phyloP scores from a whole-genome alignment of 441 rosid species.

The Daphne laureola region DNA sequence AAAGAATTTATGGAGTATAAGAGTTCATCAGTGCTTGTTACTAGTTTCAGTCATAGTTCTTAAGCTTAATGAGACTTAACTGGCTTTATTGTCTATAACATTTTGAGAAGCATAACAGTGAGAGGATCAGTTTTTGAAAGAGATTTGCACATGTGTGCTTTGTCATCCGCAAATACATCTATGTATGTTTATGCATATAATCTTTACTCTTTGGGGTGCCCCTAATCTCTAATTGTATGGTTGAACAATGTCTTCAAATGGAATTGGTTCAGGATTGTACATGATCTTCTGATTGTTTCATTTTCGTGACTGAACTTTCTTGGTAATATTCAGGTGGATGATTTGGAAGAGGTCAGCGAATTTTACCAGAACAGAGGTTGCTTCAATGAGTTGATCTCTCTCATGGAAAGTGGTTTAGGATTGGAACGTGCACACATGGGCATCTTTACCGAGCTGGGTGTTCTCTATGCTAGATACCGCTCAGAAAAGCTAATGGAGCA shows the following conservation, averaged over 20 bases:
- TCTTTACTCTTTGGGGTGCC: no score
- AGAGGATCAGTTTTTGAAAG: no score
- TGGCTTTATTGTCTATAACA: no score
- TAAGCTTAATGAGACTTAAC: neutral
- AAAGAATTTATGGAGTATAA: neutral
- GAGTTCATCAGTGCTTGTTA: neutral
- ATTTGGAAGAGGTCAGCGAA: slow-evolving; percentile 68
- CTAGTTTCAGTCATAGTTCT: neutral
- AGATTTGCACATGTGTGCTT: no score
- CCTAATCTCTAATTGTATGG: no score
- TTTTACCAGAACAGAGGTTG: slow-evolving; percentile 69
- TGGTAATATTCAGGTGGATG: slow-evolving; percentile 47
- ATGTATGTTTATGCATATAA: no score
- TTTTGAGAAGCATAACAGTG: no score
- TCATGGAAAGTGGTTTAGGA: slow-evolving; percentile 75
- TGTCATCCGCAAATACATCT: no score
- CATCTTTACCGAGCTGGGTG: slow-evolving; percentile 71
- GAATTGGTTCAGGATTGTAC: neutral
- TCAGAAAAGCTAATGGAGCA: slow-evolving; percentile 74
- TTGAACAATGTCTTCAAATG: no score
- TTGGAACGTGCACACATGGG: slow-evolving; percentile 85
- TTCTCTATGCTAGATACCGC: slow-evolving; percentile 69
- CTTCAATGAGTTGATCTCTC: slow-evolving; percentile 60
- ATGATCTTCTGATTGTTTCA: neutral
- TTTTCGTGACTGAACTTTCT: neutral